phyloP scores from a whole-genome alignment of 2,329 filamentous ascomycete species.

The Aspergillus tamarii region DNA sequence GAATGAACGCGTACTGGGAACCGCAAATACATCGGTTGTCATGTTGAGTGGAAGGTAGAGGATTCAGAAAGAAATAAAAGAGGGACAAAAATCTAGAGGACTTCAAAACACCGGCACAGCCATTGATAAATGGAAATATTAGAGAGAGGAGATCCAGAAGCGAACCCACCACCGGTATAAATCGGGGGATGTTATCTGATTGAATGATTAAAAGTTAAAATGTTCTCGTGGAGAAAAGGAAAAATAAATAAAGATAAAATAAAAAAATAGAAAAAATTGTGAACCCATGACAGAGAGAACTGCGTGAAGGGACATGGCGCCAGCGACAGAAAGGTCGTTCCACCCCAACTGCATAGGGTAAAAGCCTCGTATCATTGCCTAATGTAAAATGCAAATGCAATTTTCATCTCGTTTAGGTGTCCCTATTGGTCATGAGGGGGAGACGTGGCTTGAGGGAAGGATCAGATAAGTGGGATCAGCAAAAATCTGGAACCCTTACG shows the following conservation, averaged over 20 bases:
- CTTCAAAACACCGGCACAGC: background rate
- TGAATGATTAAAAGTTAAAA: slow-evolving; percentile 3
- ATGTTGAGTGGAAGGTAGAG: background rate
- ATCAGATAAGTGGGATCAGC: slow-evolving; percentile 11
- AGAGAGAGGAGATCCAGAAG: too few species aligned
- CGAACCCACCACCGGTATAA: background rate
- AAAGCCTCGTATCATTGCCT: background rate
- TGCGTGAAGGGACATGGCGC: background rate
- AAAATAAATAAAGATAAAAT: background rate
- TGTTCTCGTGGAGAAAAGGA: too few species aligned
- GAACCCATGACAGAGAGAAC: background rate
- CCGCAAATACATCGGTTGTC: slow-evolving; percentile 20
- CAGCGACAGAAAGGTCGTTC: background rate
- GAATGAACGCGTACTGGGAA: slow-evolving; percentile 15
- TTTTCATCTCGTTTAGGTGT: background rate
- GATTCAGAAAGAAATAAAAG: background rate
- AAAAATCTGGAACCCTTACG: background rate
- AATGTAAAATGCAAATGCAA: background rate
- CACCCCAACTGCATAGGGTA: background rate
- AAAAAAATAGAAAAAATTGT: too few species aligned
- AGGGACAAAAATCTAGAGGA: background rate
- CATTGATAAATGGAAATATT: background rate
- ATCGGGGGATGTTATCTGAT: slow-evolving; percentile 8
- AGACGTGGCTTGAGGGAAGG: background rate
- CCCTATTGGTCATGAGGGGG: background rate